Conservation (phyloP, 139 green algal species). For the Closterium sp. region DNA sequence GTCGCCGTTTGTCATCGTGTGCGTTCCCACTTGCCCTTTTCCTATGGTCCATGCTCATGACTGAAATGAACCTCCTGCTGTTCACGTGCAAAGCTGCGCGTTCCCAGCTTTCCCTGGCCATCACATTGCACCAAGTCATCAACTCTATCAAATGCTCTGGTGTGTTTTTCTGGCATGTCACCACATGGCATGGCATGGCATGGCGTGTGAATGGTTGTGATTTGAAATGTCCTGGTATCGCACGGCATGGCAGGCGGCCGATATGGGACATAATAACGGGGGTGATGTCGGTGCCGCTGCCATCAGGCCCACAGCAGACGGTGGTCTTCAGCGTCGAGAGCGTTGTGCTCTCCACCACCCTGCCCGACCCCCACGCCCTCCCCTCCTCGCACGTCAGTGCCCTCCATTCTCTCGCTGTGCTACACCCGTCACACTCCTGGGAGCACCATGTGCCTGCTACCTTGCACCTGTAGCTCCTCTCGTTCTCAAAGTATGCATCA, state of each 20-base stretch:
- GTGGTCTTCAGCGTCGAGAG: neutral
- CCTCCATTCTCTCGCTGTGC: no score
- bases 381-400: neutral
- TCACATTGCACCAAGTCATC: neutral
- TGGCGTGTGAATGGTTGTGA: neutral
- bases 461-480: no score
- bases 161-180: neutral
- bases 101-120: neutral
- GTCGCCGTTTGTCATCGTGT: no score
- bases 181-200: neutral
- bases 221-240: neutral
- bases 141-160: neutral
- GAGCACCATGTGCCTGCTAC: no score
- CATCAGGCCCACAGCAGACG: neutral
- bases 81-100: no score
- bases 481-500: no score
- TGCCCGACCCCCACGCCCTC: neutral
- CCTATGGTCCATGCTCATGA: no score
- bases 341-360: neutral
- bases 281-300: constrained; percentile 10
- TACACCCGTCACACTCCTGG: no score
- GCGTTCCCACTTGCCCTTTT: no score
- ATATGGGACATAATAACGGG: constrained; percentile 5
- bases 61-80: no score
- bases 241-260: neutral